Evolutionary conservation across 2,329 filamentous ascomycete genomes (phyloP), one percentile per base, ranked within the genome.

Genomic region (Ophiostoma populinum): DNA sequence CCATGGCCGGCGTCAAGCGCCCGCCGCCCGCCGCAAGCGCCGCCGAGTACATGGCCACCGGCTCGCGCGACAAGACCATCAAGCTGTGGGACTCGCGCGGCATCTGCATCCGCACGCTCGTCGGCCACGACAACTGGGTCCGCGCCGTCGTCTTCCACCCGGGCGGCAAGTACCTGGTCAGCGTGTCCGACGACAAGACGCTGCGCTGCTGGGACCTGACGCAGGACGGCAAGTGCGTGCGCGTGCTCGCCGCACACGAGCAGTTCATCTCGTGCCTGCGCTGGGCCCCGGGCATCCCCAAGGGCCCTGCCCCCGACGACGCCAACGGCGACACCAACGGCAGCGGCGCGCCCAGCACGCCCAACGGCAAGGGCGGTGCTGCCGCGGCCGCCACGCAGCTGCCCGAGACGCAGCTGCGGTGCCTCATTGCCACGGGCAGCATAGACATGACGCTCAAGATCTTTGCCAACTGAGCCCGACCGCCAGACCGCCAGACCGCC

Each of bases 71-170:
- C 55, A 94, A 93, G 61, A 79, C 76, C 0, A 92, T 95, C 50
- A 77, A 76, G 47, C 58, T 95, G 6, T 94, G 86, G 83, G 82
- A 93, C 51, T 69, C 76, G 9, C 70, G 83, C 36, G 87, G 87
- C 21, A 83, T 77, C 9, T 71, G 82, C 43, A 74, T 94, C 51
- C 87, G 83, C 53, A 90, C 80, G 0, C 62, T 95, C 2, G 59
- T 74, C 1, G 87, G 87, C 2, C 87, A 94, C 51, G 86, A 94
- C 53, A 94, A 94, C 52, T 95, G 87, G 87, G 73, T 95, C 7
- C 74, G 83, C 21, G 79, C 70, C 1, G 56, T 94, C 6, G 74
- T 83, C 8, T 95, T 93, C 53, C 87, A 94, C 48, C 87, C 87
- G 0, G 80, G 82, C 7, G 87, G 87, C 28, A 92, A 87, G 55